These are phyloP conservation scores for Dendrobium nobile DNA, from an alignment of 106 monocot genomes.

Conservation along the genomic window DNA sequence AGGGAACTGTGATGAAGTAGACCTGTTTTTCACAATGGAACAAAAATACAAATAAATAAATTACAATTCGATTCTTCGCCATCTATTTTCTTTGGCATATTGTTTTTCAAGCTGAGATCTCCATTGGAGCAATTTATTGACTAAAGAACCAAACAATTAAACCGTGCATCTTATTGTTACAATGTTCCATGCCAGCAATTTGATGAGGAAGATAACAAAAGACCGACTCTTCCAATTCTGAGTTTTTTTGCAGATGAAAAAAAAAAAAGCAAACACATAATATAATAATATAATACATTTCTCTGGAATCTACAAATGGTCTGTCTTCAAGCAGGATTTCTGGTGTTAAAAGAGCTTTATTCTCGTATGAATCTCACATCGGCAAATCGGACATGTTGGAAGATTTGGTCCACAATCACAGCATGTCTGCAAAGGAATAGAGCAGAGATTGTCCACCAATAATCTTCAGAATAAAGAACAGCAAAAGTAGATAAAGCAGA, in stretches of 20 bases:
- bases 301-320: background rate
- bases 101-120: no score
- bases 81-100: no score
- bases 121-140: no score
- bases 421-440: conserved; percentile 15
- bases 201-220: background rate
- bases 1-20: no score
- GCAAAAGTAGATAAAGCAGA: background rate
- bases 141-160: no score
- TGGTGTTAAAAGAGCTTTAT: conserved; percentile 18
- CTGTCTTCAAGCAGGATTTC: background rate
- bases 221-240: background rate
- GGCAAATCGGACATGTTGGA: conserved; percentile 20
- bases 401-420: conserved; percentile 20
- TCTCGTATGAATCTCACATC: conserved; percentile 20
- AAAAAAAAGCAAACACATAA: background rate
- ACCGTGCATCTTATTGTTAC: background rate
- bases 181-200: background rate
- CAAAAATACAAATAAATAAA: no score
- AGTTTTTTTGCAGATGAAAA: background rate
- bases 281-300: background rate
- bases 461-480: background rate
- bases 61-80: no score
- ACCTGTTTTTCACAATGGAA: no score
- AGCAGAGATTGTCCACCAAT: background rate